phyloP scores from a whole-genome alignment of 129 eudicot species.

The Rutidosis leptorrhynchoides region DNA sequence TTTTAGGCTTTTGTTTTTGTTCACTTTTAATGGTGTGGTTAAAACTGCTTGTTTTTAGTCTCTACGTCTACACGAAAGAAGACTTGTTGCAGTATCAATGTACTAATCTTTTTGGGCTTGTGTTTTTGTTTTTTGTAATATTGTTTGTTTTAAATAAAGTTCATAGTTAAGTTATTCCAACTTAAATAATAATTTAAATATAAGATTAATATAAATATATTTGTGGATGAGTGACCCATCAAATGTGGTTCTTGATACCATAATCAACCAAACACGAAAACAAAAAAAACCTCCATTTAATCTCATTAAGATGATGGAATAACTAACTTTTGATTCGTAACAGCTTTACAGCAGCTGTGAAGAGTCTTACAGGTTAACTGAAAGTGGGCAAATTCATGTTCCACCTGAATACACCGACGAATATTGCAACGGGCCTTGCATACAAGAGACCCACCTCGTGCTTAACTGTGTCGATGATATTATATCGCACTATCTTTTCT shows the following conservation, averaged over 20 bases:
- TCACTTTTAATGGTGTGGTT: background rate
- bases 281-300: background rate
- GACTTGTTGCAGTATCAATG: no score
- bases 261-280: no score
- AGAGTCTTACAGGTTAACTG: slow-evolving; percentile 56
- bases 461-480: slow-evolving; percentile 52
- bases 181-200: no score
- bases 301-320: background rate
- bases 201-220: no score
- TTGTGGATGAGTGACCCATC: background rate
- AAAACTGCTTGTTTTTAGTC: background rate
- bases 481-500: slow-evolving; percentile 46
- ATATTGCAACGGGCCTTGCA: slow-evolving; percentile 63
- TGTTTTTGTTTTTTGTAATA: no score
- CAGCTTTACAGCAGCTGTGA: slow-evolving; percentile 71
- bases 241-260: no score
- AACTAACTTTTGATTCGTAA: background rate
- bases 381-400: slow-evolving; percentile 59
- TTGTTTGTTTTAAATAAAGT: no score
- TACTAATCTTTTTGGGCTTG: no score
- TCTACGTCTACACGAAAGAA: no score
- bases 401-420: slow-evolving; percentile 52
- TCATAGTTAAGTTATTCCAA: no score
- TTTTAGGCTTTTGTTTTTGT: no score
- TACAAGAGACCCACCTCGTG: slow-evolving; percentile 59